Conservation (phyloP, 2,329 filamentous ascomycete species). For the Ophiognomonia clavigignenti-juglandacearum region DNA sequence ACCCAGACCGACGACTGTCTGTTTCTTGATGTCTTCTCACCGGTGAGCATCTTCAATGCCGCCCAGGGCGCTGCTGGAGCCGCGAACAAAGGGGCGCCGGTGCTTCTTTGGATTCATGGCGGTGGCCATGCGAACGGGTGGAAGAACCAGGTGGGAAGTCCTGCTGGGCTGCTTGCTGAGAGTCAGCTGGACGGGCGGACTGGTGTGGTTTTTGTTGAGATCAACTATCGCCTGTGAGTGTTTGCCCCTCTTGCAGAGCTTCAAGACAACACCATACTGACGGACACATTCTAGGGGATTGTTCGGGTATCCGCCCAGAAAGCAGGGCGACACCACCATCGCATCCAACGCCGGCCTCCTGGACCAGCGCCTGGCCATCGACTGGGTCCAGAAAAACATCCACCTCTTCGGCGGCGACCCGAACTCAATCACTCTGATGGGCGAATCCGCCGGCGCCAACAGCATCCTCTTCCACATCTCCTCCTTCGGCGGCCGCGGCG, state of each 20-base stretch:
- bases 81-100: constrained; percentile 36
- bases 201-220: constrained; percentile 38
- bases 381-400: constrained; percentile 39
- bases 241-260: no score
- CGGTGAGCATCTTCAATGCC: background rate
- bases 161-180: background rate
- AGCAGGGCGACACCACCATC: constrained; percentile 4
- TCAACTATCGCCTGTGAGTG: constrained; percentile 41
- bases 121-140: constrained; percentile 38
- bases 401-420: constrained; percentile 34
- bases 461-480: constrained; percentile 45
- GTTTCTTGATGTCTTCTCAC: constrained; percentile 41
- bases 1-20: constrained; percentile 37
- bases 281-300: no score
- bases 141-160: constrained; percentile 23
- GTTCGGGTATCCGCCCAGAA: constrained; percentile 41
- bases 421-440: constrained; percentile 35
- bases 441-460: constrained; percentile 39
- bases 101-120: constrained; percentile 40
- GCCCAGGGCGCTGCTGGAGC: constrained; percentile 21
- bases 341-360: constrained; percentile 36
- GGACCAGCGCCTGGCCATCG: constrained; percentile 31
- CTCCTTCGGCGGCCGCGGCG: constrained; percentile 32
- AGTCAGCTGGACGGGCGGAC: constrained; percentile 16
- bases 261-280: no score